Percentiles rank a stretch among this genome's conserved stretches.
These are phyloP conservation scores for Colletotrichum gloeosporioides DNA, from an alignment of 2,329 filamentous ascomycete species.

Conservation along the genomic window DNA sequence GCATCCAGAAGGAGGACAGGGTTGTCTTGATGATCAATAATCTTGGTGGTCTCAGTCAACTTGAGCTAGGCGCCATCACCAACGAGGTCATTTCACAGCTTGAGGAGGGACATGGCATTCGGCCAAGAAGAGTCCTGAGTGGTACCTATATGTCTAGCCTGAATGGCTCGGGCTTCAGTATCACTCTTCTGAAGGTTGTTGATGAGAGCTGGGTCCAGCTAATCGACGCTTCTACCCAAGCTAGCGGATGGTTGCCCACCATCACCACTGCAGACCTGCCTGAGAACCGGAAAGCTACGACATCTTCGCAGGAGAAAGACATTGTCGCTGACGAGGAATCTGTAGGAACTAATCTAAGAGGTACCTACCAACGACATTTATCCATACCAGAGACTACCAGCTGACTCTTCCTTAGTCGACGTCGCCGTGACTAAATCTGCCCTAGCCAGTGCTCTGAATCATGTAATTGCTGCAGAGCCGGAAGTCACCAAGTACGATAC, in stretches of 20 bases:
- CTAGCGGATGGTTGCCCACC: not conserved
- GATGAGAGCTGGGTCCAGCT: not conserved
- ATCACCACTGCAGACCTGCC: not conserved
- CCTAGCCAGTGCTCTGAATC: not conserved
- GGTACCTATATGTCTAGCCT: not conserved
- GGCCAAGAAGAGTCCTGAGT: not conserved
- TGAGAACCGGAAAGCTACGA: not conserved
- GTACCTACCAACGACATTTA: not conserved
- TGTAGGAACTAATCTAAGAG: not conserved
- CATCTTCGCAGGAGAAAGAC: not conserved
- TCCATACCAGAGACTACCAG: not conserved
- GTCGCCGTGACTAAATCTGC: not conserved
- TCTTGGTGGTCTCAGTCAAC: not conserved
- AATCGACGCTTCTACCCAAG: not conserved
- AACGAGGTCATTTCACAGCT: not conserved
- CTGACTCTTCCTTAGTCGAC: not conserved
- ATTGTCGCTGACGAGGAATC: not conserved
- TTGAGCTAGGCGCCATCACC: not conserved
- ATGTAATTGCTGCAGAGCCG: conserved; percentile 44
- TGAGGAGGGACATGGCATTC: not conserved
- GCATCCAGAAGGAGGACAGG: not conserved
- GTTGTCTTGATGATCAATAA: not conserved
- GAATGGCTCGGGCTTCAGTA: not conserved
- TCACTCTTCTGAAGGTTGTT: not conserved
- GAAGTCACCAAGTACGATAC: conserved; percentile 34